These are phyloP conservation scores for Hypoxylon rickii DNA, from an alignment of 495 filamentous ascomycete genomes.

Conservation along the genomic window DNA sequence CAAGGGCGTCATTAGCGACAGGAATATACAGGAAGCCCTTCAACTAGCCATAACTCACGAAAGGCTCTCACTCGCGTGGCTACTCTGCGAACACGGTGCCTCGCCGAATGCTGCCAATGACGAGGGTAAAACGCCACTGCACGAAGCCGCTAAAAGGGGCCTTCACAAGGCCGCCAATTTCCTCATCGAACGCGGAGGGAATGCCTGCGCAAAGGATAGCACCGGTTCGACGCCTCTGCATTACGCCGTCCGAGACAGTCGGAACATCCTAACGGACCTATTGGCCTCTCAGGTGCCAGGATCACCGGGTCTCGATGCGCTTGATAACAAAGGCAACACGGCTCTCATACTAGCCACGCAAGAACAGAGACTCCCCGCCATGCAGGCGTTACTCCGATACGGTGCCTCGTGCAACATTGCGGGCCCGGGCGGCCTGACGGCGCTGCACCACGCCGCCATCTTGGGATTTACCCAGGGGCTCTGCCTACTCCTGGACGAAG, in stretches of 20 bases:
- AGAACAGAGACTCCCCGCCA: background rate
- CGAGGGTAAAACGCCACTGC: background rate
- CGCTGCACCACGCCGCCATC: background rate
- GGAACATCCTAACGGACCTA: background rate
- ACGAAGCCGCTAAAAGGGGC: background rate
- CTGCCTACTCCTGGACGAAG: background rate
- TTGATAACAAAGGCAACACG: background rate
- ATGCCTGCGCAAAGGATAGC: background rate
- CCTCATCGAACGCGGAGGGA: background rate
- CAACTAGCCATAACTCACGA: background rate
- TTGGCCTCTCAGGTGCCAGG: conserved; percentile 1
- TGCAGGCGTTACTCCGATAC: background rate
- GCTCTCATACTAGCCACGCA: background rate
- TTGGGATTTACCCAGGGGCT: background rate
- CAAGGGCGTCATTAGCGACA: background rate
- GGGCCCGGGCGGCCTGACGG: background rate
- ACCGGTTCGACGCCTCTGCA: background rate
- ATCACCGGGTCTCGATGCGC: background rate
- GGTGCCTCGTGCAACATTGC: background rate
- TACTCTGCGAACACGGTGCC: background rate
- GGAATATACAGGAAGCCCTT: background rate
- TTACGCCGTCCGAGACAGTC: background rate
- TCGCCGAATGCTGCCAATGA: background rate
- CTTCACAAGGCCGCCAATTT: background rate
- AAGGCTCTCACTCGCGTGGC: background rate